Evolutionary conservation across 805 yeast genomes (phyloP).

Genomic region (Zygoascus biomembranicola): DNA sequence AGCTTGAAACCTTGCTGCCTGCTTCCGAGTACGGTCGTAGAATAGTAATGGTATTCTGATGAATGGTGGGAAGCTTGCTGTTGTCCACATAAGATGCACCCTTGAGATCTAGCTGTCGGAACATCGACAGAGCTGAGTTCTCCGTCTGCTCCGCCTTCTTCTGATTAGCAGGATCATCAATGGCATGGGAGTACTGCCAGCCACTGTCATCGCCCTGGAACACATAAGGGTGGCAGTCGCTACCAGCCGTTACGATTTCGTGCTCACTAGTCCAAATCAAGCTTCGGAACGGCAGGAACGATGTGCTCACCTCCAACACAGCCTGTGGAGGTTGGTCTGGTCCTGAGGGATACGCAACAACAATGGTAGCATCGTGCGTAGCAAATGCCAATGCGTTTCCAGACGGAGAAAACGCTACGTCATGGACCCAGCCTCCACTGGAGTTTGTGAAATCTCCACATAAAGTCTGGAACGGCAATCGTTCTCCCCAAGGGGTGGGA

Average conservation of each 20-base stretch:
- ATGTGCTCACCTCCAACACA: slow-evolving; percentile 50
- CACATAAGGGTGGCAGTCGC: slow-evolving; percentile 82
- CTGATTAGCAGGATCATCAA: slow-evolving; percentile 47
- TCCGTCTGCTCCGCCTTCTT: slow-evolving; percentile 34
- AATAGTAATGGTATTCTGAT: slow-evolving; percentile 79
- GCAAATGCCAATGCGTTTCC: slow-evolving; percentile 75
- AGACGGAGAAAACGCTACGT: slow-evolving; percentile 71
- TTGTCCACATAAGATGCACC: slow-evolving; percentile 52
- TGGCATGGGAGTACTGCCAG: slow-evolving; percentile 51
- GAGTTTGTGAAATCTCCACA: slow-evolving; percentile 72
- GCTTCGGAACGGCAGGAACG: slow-evolving; percentile 72
- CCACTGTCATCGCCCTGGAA: slow-evolving; percentile 60
- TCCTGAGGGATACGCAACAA: slow-evolving; percentile 69
- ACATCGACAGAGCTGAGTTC: slow-evolving; percentile 65
- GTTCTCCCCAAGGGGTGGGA: slow-evolving; percentile 85
- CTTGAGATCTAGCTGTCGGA: slow-evolving; percentile 89
- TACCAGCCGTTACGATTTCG: slow-evolving; percentile 81
- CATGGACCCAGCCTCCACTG: slow-evolving; percentile 87
- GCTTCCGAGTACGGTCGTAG: slow-evolving; percentile 43
- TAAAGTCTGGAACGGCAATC: slow-evolving; percentile 87
- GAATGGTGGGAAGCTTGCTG: slow-evolving; percentile 60
- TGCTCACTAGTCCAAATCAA: slow-evolving; percentile 59
- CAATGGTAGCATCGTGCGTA: slow-evolving; percentile 80
- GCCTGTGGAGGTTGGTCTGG: slow-evolving; percentile 56
- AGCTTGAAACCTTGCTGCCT: slow-evolving; percentile 45